Percentiles rank a stretch among this genome's conserved stretches.
Evolutionary conservation across 2,329 filamentous ascomycete genomes (phyloP).

Genomic region (Aspergillus caelatus): DNA sequence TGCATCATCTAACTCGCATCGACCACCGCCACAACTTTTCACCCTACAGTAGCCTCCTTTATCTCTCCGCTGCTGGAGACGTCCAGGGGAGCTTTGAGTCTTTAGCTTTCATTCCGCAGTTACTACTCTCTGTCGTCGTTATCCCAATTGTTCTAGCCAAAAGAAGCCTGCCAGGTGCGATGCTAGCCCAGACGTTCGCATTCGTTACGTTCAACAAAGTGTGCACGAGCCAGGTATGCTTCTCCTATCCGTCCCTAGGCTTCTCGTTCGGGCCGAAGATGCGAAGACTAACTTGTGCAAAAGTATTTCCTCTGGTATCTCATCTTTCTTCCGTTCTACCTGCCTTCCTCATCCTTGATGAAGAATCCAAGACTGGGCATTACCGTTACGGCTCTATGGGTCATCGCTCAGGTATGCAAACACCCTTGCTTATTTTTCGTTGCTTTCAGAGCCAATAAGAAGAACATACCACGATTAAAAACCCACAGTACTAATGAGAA

Average conservation of each 20-base stretch:
- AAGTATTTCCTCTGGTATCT: constrained; percentile 99
- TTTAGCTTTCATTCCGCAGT: constrained; percentile 84
- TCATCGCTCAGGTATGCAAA: constrained; percentile 64
- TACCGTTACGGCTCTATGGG: constrained; percentile 70
- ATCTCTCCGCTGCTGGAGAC: constrained; percentile 72
- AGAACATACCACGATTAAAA: neutral
- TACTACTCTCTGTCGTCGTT: constrained; percentile 75
- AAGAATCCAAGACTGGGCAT: constrained; percentile 63
- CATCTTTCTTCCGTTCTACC: constrained; percentile 87
- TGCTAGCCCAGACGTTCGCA: constrained; percentile 94
- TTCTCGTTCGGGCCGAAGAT: neutral
- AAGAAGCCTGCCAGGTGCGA: constrained; percentile 75
- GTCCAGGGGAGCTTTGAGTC: constrained; percentile 63
- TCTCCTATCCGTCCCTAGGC: neutral
- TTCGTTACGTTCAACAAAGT: constrained; percentile 99
- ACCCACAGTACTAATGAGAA: neutral
- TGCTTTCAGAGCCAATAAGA: neutral
- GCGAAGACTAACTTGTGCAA: neutral
- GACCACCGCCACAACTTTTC: constrained; percentile 99
- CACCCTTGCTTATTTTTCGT: neutral
- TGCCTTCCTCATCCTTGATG: constrained; percentile 77
- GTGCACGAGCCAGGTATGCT: constrained; percentile 87
- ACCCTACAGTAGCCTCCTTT: constrained; percentile 89
- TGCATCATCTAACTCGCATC: constrained; percentile 89
- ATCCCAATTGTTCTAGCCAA: constrained; percentile 79